Percentiles rank a stretch among this genome's conserved stretches.
phyloP scores from a whole-genome alignment of 78 protist genomes.

The Tieghemostelium lacteum region DNA sequence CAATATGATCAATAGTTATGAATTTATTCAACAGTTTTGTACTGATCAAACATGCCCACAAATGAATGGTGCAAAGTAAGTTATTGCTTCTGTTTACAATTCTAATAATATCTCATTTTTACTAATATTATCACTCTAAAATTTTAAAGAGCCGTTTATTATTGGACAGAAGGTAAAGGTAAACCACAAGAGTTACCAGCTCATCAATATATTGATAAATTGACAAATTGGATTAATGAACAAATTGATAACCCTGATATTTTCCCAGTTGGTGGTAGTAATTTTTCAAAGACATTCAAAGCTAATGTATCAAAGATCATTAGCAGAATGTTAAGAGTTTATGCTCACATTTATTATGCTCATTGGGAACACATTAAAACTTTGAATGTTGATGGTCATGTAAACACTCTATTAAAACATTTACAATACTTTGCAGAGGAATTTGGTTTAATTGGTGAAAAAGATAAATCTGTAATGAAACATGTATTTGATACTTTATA shows the following conservation, averaged over 20 bases:
- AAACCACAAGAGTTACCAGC: constrained; percentile 77
- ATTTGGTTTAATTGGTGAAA: constrained; percentile 23
- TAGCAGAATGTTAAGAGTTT: constrained; percentile 68
- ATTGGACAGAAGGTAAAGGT: constrained; percentile 66
- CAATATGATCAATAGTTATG: constrained; percentile 41
- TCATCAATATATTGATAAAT: constrained; percentile 54
- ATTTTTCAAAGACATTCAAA: constrained; percentile 24
- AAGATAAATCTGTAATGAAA: constrained; percentile 18
- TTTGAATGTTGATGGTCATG: constrained; percentile 26
- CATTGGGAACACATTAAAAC: constrained; percentile 57
- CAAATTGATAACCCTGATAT: constrained; percentile 72
- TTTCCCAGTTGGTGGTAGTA: constrained; percentile 57
- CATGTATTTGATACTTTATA: constrained; percentile 44
- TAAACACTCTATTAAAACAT: constrained; percentile 59
- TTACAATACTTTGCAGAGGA: constrained; percentile 32
- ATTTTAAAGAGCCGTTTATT: constrained; percentile 34
- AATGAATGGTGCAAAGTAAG: constrained; percentile 55
- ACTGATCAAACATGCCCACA: constrained; percentile 60
- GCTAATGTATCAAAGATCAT: constrained; percentile 44
- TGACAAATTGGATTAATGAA: constrained; percentile 63
- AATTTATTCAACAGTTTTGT: constrained; percentile 51
- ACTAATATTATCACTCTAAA: no score
- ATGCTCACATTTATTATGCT: constrained; percentile 59
- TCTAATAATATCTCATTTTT: background rate
- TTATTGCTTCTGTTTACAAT: background rate